Percentiles rank a stretch among this genome's conserved stretches.
Evolutionary conservation across 495 filamentous ascomycete genomes (phyloP).

Genomic region (Hypoxylon cercidicola): DNA sequence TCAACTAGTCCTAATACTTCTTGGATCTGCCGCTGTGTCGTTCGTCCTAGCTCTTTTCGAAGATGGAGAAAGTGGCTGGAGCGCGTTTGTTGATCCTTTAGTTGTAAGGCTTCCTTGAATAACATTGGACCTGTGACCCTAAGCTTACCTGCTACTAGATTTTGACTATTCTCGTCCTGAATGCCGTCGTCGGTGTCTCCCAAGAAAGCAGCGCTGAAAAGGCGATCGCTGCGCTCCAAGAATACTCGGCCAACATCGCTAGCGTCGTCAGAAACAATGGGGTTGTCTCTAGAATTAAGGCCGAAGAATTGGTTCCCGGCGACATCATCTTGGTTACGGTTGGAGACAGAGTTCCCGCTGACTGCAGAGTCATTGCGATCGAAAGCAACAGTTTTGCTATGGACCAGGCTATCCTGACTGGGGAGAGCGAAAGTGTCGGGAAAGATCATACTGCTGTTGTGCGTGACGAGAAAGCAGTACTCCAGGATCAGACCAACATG

Average conservation of each 20-base stretch:
- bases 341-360: slow-evolving; percentile 95
- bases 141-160: slow-evolving; percentile 66
- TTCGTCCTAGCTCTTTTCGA: slow-evolving; percentile 95
- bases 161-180: slow-evolving; percentile 95
- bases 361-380: slow-evolving; percentile 89
- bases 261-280: slow-evolving; percentile 87
- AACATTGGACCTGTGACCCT: slow-evolving; percentile 12
- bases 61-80: slow-evolving; percentile 84
- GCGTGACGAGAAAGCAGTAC: slow-evolving; percentile 84
- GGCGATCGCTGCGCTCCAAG: slow-evolving; percentile 96
- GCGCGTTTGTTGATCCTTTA: slow-evolving; percentile 96
- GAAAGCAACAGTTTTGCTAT: slow-evolving; percentile 97
- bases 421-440: slow-evolving; percentile 96
- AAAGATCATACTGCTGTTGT: slow-evolving; percentile 77
- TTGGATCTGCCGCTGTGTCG: slow-evolving; percentile 93
- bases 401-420: slow-evolving; percentile 97
- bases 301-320: slow-evolving; percentile 95
- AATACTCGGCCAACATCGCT: slow-evolving; percentile 98
- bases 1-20: slow-evolving; percentile 94
- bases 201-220: slow-evolving; percentile 99
- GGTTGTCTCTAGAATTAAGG: slow-evolving; percentile 78
- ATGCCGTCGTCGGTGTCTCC: slow-evolving; percentile 95
- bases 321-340: slow-evolving; percentile 91
- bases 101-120: slow-evolving; percentile 71
- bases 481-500: slow-evolving; percentile 98